Percentiles rank a stretch among this genome's conserved stretches.
Evolutionary conservation across 2,329 filamentous ascomycete genomes (phyloP).

Genomic region (Albophoma yamanashiensis): DNA sequence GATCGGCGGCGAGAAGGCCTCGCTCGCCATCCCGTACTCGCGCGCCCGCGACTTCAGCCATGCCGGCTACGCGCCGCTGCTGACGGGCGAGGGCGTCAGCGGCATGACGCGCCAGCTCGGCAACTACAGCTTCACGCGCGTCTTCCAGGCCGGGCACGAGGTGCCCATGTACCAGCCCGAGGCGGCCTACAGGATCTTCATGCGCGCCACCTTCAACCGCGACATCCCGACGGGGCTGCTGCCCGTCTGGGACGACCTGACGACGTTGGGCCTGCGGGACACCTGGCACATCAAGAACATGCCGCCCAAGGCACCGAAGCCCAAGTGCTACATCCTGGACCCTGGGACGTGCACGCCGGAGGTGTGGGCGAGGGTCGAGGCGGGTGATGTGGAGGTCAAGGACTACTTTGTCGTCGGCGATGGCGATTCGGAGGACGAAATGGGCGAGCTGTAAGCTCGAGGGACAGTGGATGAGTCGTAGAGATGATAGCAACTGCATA

Average conservation of each 20-base stretch:
- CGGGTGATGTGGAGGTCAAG: constrained; percentile 39
- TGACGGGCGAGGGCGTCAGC: constrained; percentile 50
- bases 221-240: constrained; percentile 43
- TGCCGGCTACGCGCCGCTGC: constrained; percentile 61
- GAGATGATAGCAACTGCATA: not conserved
- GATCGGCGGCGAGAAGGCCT: constrained; percentile 60
- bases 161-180: constrained; percentile 49
- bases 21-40: constrained; percentile 47
- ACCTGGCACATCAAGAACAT: constrained; percentile 50
- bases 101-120: constrained; percentile 66
- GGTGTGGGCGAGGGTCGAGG: constrained; percentile 38
- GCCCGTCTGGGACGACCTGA: constrained; percentile 39
- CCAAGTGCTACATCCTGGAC: constrained; percentile 49
- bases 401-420: constrained; percentile 19
- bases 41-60: constrained; percentile 32
- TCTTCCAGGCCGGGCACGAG: constrained; percentile 56
- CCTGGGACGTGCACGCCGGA: constrained; percentile 45
- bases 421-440: not conserved
- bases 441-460: not conserved
- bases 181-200: constrained; percentile 46
- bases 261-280: constrained; percentile 38
- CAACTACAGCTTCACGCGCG: constrained; percentile 56
- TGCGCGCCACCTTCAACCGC: constrained; percentile 43
- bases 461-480: not conserved
- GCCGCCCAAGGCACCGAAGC: constrained; percentile 32